phyloP scores from a whole-genome alignment of 2,329 filamentous ascomycete genomes.

The Fusarium stilboides region DNA sequence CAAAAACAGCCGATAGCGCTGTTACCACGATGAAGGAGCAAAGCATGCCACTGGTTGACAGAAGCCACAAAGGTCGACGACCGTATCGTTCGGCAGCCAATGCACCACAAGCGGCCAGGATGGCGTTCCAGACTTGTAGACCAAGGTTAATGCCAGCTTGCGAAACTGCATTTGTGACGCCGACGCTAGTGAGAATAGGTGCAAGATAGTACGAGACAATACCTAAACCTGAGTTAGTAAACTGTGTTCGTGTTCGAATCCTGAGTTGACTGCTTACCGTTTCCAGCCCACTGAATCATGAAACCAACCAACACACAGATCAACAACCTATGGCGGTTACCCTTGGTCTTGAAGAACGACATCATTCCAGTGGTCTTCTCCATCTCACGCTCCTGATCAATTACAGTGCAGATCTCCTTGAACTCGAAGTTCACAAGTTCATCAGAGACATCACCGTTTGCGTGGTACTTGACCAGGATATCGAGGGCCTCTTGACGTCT shows the following conservation, averaged over 20 bases:
- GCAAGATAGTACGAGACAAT: conserved; percentile 37
- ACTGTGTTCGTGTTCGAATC: too few species aligned
- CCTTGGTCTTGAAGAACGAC: conserved; percentile 58
- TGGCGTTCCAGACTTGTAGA: conserved; percentile 29
- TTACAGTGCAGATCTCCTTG: conserved; percentile 65
- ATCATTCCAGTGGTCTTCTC: conserved; percentile 58
- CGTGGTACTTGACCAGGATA: conserved; percentile 66
- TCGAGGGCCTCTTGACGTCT: conserved; percentile 61
- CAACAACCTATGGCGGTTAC: conserved; percentile 35
- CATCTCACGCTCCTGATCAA: conserved; percentile 59
- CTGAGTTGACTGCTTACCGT: not conserved
- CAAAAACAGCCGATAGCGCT: conserved; percentile 18
- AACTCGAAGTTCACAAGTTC: conserved; percentile 64
- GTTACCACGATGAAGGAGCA: conserved; percentile 26
- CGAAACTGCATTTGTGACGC: conserved; percentile 18
- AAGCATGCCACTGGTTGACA: conserved; percentile 28
- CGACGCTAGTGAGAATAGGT: conserved; percentile 22
- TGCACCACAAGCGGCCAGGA: conserved; percentile 22
- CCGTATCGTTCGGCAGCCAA: conserved; percentile 29
- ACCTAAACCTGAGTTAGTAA: not conserved
- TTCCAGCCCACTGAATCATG: conserved; percentile 42
- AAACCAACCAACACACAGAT: conserved; percentile 40
- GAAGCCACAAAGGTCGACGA: conserved; percentile 20
- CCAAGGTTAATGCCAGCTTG: conserved; percentile 30
- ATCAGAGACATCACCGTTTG: conserved; percentile 61